Evolutionary conservation across 2,329 filamentous ascomycete genomes (phyloP).

Genomic region (Pestalotiopsis sp.): DNA sequence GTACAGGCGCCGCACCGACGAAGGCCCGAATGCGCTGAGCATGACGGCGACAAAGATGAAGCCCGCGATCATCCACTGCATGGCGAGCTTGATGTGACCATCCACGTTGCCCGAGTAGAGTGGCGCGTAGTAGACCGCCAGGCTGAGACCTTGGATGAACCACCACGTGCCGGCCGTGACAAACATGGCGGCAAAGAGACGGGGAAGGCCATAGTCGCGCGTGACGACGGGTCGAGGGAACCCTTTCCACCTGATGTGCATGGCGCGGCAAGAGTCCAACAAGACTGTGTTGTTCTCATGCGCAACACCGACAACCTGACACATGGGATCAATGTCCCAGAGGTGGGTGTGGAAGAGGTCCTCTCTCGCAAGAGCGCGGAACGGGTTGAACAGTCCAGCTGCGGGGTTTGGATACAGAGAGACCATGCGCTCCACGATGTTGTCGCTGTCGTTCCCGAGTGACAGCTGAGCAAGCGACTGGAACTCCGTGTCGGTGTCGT

Average conservation of each 20-base stretch:
- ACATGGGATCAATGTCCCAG: conserved; percentile 33
- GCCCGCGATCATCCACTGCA: conserved; percentile 13
- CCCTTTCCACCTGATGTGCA: conserved; percentile 33
- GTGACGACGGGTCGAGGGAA: conserved; percentile 24
- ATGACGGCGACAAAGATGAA: conserved; percentile 15
- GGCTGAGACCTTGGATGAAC: conserved; percentile 16
- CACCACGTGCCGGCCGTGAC: conserved; percentile 17
- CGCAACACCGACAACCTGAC: conserved; percentile 30
- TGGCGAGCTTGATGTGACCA: background rate
- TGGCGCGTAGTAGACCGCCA: conserved; percentile 17
- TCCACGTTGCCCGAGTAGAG: background rate
- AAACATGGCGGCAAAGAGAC: conserved; percentile 15
- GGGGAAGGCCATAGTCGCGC: conserved; percentile 9
- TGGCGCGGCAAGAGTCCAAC: conserved; percentile 29
- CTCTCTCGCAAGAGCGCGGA: conserved; percentile 20
- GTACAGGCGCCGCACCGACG: conserved; percentile 20
- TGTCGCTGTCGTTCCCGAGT: conserved; percentile 31
- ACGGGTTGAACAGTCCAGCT: conserved; percentile 12
- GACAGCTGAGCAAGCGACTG: conserved; percentile 32
- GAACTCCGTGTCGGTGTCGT: conserved; percentile 25
- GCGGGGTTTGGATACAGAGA: conserved; percentile 21
- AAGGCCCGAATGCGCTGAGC: conserved; percentile 19
- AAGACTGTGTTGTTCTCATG: conserved; percentile 30
- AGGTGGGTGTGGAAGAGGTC: conserved; percentile 29
- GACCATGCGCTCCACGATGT: conserved; percentile 31